Percentiles rank a stretch among this genome's conserved stretches.
Evolutionary conservation across 2,329 filamentous ascomycete species (phyloP).

Genomic region (Scolecobasidium constrictum): DNA sequence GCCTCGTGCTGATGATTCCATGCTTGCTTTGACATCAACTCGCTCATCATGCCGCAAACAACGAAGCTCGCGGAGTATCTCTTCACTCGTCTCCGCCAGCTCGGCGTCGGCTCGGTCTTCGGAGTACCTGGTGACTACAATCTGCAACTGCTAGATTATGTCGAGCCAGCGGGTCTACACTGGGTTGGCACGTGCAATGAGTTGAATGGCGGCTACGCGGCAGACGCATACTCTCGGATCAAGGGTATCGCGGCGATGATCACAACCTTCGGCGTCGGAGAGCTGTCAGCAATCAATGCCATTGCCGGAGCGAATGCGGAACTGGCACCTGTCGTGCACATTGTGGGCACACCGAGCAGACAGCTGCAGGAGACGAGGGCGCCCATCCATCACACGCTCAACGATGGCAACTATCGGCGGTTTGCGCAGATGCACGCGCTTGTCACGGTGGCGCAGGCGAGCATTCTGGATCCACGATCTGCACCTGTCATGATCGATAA

Average conservation of each 20-base stretch:
- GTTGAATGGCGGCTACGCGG: slow-evolving; percentile 46
- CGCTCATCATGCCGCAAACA: neutral
- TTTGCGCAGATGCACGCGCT: neutral
- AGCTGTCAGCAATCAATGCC: slow-evolving; percentile 34
- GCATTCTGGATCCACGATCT: neutral
- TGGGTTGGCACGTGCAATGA: slow-evolving; percentile 46
- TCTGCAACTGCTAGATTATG: slow-evolving; percentile 32
- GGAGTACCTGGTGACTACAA: slow-evolving; percentile 37
- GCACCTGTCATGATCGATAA: neutral
- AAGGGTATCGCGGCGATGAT: slow-evolving; percentile 37
- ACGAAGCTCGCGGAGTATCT: neutral
- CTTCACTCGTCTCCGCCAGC: neutral
- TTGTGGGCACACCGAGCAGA: slow-evolving; percentile 33
- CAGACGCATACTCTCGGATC: slow-evolving; percentile 47
- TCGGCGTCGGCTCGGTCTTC: neutral
- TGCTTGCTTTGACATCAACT: too few relatives aligned
- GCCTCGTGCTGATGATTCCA: too few relatives aligned
- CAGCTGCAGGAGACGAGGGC: slow-evolving; percentile 29
- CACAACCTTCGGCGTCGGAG: slow-evolving; percentile 50
- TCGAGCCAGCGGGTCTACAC: slow-evolving; percentile 26
- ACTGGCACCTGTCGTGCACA: slow-evolving; percentile 33
- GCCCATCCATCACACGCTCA: slow-evolving; percentile 34
- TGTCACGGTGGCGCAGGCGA: neutral
- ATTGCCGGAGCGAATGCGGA: slow-evolving; percentile 33
- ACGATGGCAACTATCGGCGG: neutral